phyloP scores from a whole-genome alignment of 1,284 basidiomycete species.

The Ganoderma leucocontextum region DNA sequence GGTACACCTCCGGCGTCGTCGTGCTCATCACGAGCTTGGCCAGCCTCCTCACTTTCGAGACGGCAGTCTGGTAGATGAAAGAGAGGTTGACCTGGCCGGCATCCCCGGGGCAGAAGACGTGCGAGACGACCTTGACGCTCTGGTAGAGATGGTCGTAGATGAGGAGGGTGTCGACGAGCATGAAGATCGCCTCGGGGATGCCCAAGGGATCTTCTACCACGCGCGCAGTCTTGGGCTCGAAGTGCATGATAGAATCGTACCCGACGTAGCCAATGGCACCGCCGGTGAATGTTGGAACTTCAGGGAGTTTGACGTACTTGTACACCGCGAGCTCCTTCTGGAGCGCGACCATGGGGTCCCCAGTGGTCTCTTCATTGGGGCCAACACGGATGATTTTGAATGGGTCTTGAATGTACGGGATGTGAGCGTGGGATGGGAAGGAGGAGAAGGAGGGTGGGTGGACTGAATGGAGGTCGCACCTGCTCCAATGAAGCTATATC shows the following conservation, averaged over 20 bases:
- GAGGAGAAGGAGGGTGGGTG: no score
- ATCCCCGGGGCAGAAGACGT: conserved; percentile 86
- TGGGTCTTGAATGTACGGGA: conserved; percentile 70
- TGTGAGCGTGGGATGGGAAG: conserved; percentile 4
- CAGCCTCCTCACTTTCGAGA: conserved; percentile 78
- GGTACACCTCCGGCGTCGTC: conserved; percentile 72
- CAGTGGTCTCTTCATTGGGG: conserved; percentile 80
- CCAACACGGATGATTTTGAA: conserved; percentile 93
- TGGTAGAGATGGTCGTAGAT: conserved; percentile 98
- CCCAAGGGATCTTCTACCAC: conserved; percentile 78
- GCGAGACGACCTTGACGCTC: conserved; percentile 93
- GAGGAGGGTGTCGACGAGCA: conserved; percentile 94
- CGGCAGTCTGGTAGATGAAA: conserved; percentile 86
- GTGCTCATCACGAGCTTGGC: conserved; percentile 70
- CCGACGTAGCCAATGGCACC: conserved; percentile 98
- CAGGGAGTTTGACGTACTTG: conserved; percentile 91
- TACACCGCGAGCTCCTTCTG: conserved; percentile 90
- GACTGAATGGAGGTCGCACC: conserved; percentile 59
- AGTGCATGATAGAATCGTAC: conserved; percentile 96
- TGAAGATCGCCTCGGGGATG: conserved; percentile 96
- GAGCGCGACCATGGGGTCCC: conserved; percentile 88
- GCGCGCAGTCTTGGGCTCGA: conserved; percentile 91
- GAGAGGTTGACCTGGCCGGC: conserved; percentile 70
- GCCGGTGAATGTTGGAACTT: conserved; percentile 95
- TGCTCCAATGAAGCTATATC: conserved; percentile 97